Evolutionary conservation across 164 flowering plant genomes (phyloP), one percentile per base, ranked within the genome.

Genomic region (Berberis thunbergii): DNA sequence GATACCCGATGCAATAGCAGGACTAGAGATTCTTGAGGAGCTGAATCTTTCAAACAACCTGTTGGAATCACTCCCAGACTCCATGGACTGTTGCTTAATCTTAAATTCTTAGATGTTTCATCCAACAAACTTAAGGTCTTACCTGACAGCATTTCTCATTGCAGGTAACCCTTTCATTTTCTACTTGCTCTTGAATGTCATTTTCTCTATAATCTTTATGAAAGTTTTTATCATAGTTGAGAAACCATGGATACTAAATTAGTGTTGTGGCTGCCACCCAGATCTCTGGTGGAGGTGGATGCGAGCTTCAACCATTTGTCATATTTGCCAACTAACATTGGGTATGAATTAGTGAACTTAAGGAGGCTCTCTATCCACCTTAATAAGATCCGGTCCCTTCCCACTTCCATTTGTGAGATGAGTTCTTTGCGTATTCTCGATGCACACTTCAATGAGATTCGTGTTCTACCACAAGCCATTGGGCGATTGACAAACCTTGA

Each of bases 371-470:
- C 71, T 11, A 68, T 94, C 59, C 78, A 81, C 4, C 79, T 83
- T 57, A 94, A 94, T 79, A 94, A 94, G 80, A 76, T 94, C 62
- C 89, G 89, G 3, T 76, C 78, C 53, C 86, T 94, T 66, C 99
- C 99, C 4, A 74, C 84, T 43, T 94, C 97, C 39, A 64, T 94
- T 59, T 82, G 95, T 69, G 96, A 87, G 69, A 87, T 94, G 97
- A 80, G 69, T 49, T 88, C 96, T 64, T 67, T 94, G 65, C 72
- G 69, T 43, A 63, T 73, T 65, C 64, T 94, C 60, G 97, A 91
- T 73, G 90, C 76, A 54, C 99, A 94, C 77, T 94, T 94, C 81
- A 91, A 94, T 68, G 95, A 91, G 79, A 91, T 94, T n/a, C 80
- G 59, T 42, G 87, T 87, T 50, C 89, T 91, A 65, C 99, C 99